Conservation (phyloP, 2,329 filamentous ascomycete species). For the Venturia oleaginea region DNA sequence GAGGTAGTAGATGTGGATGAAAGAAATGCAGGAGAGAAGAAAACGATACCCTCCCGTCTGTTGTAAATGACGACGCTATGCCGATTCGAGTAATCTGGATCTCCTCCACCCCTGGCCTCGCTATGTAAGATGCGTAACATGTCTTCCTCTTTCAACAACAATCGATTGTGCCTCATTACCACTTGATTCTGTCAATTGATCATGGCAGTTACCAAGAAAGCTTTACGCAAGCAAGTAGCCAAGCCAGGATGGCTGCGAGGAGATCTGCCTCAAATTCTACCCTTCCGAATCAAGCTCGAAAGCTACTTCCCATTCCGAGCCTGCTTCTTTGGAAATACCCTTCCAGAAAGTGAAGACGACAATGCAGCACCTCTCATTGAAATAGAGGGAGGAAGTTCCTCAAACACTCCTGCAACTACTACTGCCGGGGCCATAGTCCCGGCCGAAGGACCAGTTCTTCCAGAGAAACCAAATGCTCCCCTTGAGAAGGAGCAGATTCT, state of each 20-base stretch:
- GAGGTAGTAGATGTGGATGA: too few relatives aligned
- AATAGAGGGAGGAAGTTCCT: neutral
- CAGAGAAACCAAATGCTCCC: neutral
- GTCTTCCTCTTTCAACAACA: too few relatives aligned
- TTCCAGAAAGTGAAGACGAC: neutral
- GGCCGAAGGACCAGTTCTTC: neutral
- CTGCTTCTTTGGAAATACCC: neutral
- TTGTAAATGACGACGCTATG: too few relatives aligned
- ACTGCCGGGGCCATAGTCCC: neutral
- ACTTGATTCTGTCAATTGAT: neutral
- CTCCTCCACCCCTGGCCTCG: too few relatives aligned
- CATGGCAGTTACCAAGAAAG: neutral
- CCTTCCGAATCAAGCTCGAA: too few relatives aligned
- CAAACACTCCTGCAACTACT: too few relatives aligned
- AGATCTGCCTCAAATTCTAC: neutral
- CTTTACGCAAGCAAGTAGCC: neutral
- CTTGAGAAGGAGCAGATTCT: too few relatives aligned
- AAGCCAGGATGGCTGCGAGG: neutral
- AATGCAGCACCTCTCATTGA: neutral
- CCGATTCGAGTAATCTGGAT: too few relatives aligned
- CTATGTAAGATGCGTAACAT: too few relatives aligned
- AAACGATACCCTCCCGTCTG: too few relatives aligned
- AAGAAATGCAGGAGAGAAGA: too few relatives aligned
- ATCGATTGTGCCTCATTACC: neutral
- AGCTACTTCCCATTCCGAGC: too few relatives aligned